These are phyloP conservation scores for Clarireedia homoeocarpa DNA, from an alignment of 2,329 filamentous ascomycete species.

Conservation along the genomic window DNA sequence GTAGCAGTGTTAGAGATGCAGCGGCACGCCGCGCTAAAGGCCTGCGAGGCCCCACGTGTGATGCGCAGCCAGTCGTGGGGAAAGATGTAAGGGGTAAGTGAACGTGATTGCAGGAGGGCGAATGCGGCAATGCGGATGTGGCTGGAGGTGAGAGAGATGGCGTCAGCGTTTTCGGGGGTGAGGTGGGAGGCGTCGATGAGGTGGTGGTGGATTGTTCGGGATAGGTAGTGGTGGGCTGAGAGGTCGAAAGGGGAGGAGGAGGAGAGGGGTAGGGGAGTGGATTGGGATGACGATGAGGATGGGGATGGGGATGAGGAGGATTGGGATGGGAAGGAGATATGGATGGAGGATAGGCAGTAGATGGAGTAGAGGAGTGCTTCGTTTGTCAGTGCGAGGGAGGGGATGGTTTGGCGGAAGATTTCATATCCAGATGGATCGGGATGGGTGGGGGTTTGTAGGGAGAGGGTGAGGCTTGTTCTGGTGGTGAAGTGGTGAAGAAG, in stretches of 20 bases:
- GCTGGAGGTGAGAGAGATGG: constrained; percentile 15
- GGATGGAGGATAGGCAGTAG: constrained; percentile 17
- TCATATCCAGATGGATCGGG: constrained; percentile 1
- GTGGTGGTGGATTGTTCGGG: constrained; percentile 14
- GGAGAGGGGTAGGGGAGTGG: neutral
- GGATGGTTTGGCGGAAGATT: constrained; percentile 6
- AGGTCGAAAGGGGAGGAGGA: neutral
- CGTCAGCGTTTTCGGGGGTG: constrained; percentile 15
- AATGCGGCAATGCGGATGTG: constrained; percentile 15
- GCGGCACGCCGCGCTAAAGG: constrained; percentile 7
- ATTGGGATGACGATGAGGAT: neutral
- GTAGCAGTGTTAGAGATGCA: neutral
- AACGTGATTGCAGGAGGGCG: constrained; percentile 14
- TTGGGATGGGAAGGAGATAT: neutral
- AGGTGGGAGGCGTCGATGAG: constrained; percentile 13
- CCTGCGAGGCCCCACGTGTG: constrained; percentile 2
- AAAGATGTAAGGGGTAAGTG: constrained; percentile 12
- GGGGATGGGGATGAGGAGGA: neutral
- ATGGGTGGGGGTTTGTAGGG: neutral
- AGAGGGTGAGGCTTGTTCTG: constrained; percentile 13
- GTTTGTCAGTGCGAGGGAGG: constrained; percentile 15
- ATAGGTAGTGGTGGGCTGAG: constrained; percentile 11
- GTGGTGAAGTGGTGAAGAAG: constrained; percentile 20
- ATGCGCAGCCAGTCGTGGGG: constrained; percentile 18
- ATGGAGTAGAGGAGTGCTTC: constrained; percentile 17